These are phyloP conservation scores for Pseudocercospora eumusae DNA, from an alignment of 2,329 filamentous ascomycete genomes.

Conservation along the genomic window DNA sequence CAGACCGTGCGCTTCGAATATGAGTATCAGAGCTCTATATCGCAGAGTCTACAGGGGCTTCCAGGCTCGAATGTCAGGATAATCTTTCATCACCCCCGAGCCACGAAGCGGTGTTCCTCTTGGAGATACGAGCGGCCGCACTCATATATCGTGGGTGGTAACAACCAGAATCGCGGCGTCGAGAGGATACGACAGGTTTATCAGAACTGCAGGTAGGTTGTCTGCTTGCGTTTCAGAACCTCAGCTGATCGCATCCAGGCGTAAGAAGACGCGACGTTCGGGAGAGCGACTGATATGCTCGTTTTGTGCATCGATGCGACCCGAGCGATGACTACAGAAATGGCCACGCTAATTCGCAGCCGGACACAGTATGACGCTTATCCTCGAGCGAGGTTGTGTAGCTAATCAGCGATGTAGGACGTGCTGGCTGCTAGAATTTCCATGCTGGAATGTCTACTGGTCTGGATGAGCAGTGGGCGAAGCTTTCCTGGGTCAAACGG, in stretches of 20 bases:
- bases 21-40: too few relatives aligned
- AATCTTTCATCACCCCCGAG: too few relatives aligned
- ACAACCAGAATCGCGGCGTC: background rate
- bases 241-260: background rate
- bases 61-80: too few relatives aligned
- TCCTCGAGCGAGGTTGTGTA: background rate
- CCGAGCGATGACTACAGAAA: background rate
- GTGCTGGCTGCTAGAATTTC: conserved; percentile 16
- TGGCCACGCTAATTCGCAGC: conserved; percentile 1
- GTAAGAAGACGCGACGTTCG: conserved; percentile 17
- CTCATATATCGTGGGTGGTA: background rate
- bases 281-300: conserved; percentile 15
- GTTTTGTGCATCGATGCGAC: conserved; percentile 17
- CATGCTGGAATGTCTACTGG: conserved; percentile 16
- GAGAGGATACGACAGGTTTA: conserved; percentile 19
- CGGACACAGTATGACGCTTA: background rate
- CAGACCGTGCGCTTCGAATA: background rate
- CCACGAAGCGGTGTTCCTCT: background rate
- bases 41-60: too few relatives aligned
- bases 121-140: background rate
- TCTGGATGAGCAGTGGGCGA: conserved; percentile 3
- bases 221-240: background rate
- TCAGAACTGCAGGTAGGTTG: conserved; percentile 13
- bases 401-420: background rate
- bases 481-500: background rate